Conservation (phyloP, 257 asterid genomes). For the Ligustrum vulgare region DNA sequence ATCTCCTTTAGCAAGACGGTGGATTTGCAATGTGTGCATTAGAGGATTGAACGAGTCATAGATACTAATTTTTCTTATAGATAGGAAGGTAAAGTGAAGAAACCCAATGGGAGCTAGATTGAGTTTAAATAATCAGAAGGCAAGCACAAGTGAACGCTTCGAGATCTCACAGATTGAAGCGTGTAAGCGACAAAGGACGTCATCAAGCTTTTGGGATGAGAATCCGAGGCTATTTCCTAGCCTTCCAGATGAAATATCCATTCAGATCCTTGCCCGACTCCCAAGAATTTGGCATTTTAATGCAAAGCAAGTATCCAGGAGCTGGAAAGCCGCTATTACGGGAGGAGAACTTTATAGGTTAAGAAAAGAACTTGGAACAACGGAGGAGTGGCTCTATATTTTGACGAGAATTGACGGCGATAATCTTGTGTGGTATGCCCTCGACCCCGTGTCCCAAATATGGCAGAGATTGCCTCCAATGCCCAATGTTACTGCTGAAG, state of each 20-base stretch:
- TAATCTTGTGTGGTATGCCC: conserved; percentile 69
- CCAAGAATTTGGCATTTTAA: conserved; percentile 56
- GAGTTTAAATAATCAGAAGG: conserved; percentile 51
- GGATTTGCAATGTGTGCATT: conserved; percentile 15
- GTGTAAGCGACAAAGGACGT: conserved; percentile 69
- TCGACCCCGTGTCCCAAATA: conserved; percentile 58
- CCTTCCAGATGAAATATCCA: conserved; percentile 83
- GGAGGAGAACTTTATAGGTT: conserved; percentile 58
- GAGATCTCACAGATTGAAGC: conserved; percentile 54
- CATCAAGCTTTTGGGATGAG: conserved; percentile 71
- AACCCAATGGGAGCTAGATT: conserved; percentile 65
- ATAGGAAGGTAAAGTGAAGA: conserved; percentile 8
- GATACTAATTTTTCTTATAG: conserved; percentile 17
- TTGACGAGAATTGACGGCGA: conserved; percentile 61
- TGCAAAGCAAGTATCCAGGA: conserved; percentile 62
- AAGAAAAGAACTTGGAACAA: conserved; percentile 66
- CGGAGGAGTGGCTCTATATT: conserved; percentile 85
- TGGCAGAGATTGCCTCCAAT: conserved; percentile 84
- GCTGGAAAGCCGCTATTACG: conserved; percentile 71
- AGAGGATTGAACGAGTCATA: conserved; percentile 22
- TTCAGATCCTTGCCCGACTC: conserved; percentile 77
- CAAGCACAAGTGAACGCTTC: conserved; percentile 34
- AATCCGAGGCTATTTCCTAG: conserved; percentile 60
- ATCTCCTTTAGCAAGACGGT: conserved; percentile 22
- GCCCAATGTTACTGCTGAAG: conserved; percentile 52